Evolutionary conservation across 2,329 filamentous ascomycete genomes (phyloP).

Genomic region (Hypoxylon sp.): DNA sequence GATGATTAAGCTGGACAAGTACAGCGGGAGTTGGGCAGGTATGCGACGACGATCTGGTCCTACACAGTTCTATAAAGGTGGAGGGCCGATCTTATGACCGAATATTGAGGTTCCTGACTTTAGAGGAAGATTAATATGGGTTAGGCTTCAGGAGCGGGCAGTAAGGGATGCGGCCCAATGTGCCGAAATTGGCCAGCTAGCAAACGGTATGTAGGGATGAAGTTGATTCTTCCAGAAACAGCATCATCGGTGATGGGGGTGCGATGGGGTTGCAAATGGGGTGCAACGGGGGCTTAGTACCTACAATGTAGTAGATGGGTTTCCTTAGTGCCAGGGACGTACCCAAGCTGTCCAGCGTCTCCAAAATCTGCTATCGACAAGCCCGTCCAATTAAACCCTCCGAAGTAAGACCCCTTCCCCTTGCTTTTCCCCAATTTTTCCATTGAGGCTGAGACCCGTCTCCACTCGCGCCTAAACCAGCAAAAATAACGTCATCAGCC

Average conservation of each 20-base stretch:
- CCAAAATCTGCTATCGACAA: constrained; percentile 29
- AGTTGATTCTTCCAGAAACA: constrained; percentile 28
- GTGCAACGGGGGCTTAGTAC: too few relatives aligned
- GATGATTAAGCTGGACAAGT: constrained; percentile 16
- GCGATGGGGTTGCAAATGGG: constrained; percentile 8
- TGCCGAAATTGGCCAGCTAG: constrained; percentile 23
- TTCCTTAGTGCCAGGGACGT: constrained; percentile 2
- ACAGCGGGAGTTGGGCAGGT: constrained; percentile 32
- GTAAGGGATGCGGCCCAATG: constrained; percentile 37
- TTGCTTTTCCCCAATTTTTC: constrained; percentile 14
- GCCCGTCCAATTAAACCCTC: constrained; percentile 30
- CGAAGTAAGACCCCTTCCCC: constrained; percentile 13
- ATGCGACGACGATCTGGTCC: constrained; percentile 33
- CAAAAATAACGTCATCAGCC: constrained; percentile 48
- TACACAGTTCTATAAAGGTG: constrained; percentile 5
- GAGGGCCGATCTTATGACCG: constrained; percentile 4
- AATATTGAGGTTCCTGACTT: neutral
- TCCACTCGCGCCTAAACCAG: constrained; percentile 15
- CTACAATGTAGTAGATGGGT: neutral
- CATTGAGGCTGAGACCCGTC: constrained; percentile 28
- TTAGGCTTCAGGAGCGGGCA: constrained; percentile 28
- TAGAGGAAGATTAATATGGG: neutral
- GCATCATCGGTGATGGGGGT: constrained; percentile 33
- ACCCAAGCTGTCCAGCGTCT: constrained; percentile 7
- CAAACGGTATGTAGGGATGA: constrained; percentile 34